Evolutionary conservation across 139 green algal species (phyloP), one percentile per base, ranked within the genome.

Genomic region (Dunaliella primolecta): DNA sequence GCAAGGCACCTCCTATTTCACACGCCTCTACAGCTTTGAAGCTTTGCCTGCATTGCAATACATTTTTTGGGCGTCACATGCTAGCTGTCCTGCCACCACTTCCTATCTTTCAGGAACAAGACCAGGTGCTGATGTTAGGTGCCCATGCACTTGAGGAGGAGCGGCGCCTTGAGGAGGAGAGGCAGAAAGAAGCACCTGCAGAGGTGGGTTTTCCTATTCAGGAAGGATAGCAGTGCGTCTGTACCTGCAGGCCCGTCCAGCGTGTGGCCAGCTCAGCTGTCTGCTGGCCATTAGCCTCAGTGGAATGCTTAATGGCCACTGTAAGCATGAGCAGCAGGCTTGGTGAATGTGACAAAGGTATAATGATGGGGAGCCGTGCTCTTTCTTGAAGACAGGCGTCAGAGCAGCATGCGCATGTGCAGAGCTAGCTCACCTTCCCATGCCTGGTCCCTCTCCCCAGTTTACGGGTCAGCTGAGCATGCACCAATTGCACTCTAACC

Each of bases 71-170:
- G n/a, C n/a, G n/a, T n/a, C n/a, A n/a, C n/a, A n/a, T n/a, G n/a
- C n/a, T n/a, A n/a, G n/a, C n/a, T n/a, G n/a, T n/a, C n/a, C n/a
- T n/a, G n/a, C n/a, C n/a, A n/a, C n/a, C n/a, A n/a, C n/a, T n/a
- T n/a, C n/a, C n/a, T n/a, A n/a, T n/a, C n/a, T n/a, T 64, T 64
- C 46, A 64, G 46, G 46, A 64, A 15, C 46, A 64, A 64, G 46
- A 64, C 15, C 7, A 64, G 46, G 7, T 64, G 46, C 7, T 15
- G 7, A 64, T 64, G 46, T 15, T 64, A 15, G 46, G 46, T 15
- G 7, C 46, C 15, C 7, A 15, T 0, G 87, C 89, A 1, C 20
- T 91, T 2, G 89, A 89, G 32, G 95, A 95, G 83, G 94, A 98
- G 86, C 84, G 91, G 78, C 81, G 88, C 21, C 85, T 96, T 36